phyloP scores from a whole-genome alignment of 1,139 yeast genomes.

The Kodamaea alishanica region DNA sequence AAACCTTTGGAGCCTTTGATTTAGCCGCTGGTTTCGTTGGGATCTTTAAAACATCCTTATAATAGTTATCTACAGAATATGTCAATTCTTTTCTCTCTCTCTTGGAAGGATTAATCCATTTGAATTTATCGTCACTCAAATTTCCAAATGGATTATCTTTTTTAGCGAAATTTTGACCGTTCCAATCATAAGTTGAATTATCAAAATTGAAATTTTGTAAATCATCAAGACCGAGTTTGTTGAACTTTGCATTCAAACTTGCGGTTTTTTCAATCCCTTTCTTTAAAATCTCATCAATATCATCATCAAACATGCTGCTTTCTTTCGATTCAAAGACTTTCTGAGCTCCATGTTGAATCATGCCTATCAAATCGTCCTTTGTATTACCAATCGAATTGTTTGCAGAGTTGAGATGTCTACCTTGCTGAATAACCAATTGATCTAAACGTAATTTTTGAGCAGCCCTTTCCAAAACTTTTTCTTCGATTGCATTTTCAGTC shows the following conservation, averaged over 20 bases:
- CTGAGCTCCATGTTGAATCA: constrained; percentile 98
- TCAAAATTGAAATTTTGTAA: constrained; percentile 86
- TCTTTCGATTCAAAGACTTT: constrained; percentile 63
- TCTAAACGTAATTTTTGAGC: constrained; percentile 90
- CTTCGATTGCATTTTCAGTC: constrained; percentile 95
- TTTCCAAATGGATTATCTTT: constrained; percentile 28
- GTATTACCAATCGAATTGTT: constrained; percentile 51
- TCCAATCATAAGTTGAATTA: constrained; percentile 93
- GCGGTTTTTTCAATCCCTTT: constrained; percentile 82
- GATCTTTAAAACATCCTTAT: constrained; percentile 67
- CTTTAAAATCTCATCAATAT: constrained; percentile 73
- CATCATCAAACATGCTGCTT: constrained; percentile 53
- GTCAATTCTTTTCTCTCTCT: constrained; percentile 88
- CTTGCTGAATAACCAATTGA: constrained; percentile 94
- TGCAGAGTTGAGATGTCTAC: constrained; percentile 49
- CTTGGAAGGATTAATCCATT: constrained; percentile 86
- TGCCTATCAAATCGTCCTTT: constrained; percentile 82
- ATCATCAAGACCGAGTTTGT: constrained; percentile 85
- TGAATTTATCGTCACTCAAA: constrained; percentile 41
- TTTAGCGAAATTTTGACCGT: constrained; percentile 88
- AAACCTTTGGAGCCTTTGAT: constrained; percentile 70
- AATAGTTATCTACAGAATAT: constrained; percentile 83
- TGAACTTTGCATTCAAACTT: constrained; percentile 61
- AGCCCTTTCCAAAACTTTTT: constrained; percentile 91
- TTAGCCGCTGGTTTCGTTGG: constrained; percentile 22